Conservation (phyloP, 768 basidiomycete genomes). For the Agrocybe chaxingu region DNA sequence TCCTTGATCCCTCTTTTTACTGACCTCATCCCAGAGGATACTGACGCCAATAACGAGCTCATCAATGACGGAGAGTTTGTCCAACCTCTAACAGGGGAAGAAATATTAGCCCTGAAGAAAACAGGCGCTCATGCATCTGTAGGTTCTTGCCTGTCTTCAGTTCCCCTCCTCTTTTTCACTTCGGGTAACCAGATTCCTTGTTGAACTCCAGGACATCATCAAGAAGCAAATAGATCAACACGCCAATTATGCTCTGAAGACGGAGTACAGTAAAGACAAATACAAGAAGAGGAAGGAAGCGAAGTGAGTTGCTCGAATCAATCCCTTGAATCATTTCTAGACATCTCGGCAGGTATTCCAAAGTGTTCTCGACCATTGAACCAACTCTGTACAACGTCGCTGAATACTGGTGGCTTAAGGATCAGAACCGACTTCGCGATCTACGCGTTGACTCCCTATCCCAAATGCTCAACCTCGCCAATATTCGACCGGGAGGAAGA, state of each 20-base stretch:
- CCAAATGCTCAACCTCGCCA: conserved; percentile 82
- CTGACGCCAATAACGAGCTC: conserved; percentile 93
- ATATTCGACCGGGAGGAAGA: conserved; percentile 81
- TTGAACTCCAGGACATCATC: conserved; percentile 80
- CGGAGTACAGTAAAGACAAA: conserved; percentile 98
- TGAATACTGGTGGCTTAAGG: conserved; percentile 85
- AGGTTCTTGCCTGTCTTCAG: conserved; percentile 18
- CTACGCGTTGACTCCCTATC: conserved; percentile 86
- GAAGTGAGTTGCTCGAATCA: conserved; percentile 56
- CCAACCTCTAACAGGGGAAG: conserved; percentile 77
- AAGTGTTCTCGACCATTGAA: conserved; percentile 81
- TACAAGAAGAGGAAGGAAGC: conserved; percentile 96
- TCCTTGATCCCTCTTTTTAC: conserved; percentile 3
- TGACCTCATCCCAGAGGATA: conserved; percentile 67
- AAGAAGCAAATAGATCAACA: conserved; percentile 92
- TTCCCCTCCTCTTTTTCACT: conserved; percentile 15
- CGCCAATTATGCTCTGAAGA: conserved; percentile 89
- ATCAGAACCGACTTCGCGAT: conserved; percentile 76
- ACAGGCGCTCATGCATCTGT: conserved; percentile 80
- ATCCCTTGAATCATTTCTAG: not conserved
- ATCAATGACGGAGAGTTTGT: conserved; percentile 87
- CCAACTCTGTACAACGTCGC: conserved; percentile 87
- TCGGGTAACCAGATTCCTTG: conserved; percentile 9
- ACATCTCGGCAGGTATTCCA: conserved; percentile 63
- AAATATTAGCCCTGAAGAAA: conserved; percentile 81